Evolutionary conservation across 129 eudicot genomes (phyloP).

Genomic region (Escallonia rubra): DNA sequence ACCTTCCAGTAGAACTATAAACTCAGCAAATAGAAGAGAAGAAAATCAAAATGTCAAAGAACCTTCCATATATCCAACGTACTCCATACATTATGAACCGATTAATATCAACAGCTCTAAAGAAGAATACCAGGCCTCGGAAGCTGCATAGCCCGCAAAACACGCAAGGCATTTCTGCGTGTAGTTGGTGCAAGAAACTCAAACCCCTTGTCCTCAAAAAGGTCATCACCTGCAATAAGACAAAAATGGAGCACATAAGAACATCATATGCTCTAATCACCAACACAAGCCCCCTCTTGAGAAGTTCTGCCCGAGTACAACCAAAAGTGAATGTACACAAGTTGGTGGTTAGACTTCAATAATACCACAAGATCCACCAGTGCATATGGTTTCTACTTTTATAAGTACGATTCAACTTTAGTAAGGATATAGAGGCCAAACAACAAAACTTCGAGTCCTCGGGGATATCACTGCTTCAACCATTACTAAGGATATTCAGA

Average conservation of each 20-base stretch:
- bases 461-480: too few relatives aligned
- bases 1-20: constrained; percentile 85
- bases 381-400: too few relatives aligned
- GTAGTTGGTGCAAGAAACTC: constrained; percentile 92
- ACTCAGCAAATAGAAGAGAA: constrained; percentile 4
- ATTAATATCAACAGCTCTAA: background rate
- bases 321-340: too few relatives aligned
- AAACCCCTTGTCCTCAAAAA: constrained; percentile 46
- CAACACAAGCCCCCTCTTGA: too few relatives aligned
- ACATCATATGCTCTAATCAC: background rate
- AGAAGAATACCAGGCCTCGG: constrained; percentile 65
- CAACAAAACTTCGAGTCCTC: too few relatives aligned
- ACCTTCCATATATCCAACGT: background rate
- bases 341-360: too few relatives aligned
- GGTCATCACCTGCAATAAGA: constrained; percentile 40
- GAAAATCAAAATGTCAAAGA: constrained; percentile 11
- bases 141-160: constrained; percentile 97
- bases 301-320: too few relatives aligned
- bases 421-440: too few relatives aligned
- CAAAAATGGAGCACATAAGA: background rate
- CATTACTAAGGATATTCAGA: too few relatives aligned
- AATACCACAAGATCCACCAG: too few relatives aligned
- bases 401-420: too few relatives aligned
- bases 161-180: constrained; percentile 70
- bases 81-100: background rate